These are phyloP conservation scores for Emergomyces pasteurianus DNA, from an alignment of 2,329 filamentous ascomycete species.

Conservation along the genomic window DNA sequence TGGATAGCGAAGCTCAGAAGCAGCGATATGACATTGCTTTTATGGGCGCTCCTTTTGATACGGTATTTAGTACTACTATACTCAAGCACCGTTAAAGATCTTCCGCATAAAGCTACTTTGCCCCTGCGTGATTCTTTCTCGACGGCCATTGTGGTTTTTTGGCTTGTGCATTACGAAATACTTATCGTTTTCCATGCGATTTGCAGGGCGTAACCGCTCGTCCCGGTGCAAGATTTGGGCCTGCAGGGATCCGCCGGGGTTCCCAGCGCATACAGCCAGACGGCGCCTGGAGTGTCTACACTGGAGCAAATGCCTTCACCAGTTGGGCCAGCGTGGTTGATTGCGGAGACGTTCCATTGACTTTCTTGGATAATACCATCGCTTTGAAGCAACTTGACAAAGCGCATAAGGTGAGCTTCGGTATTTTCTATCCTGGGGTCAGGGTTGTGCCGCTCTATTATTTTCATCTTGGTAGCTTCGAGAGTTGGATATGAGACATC, in stretches of 20 bases:
- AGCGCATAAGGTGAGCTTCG: conserved; percentile 57
- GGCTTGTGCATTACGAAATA: conserved; percentile 17
- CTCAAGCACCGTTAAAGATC: background rate
- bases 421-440: background rate
- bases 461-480: background rate
- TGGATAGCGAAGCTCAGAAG: conserved; percentile 37
- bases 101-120: background rate
- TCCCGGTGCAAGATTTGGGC: conserved; percentile 67
- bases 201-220: conserved; percentile 48
- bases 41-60: conserved; percentile 62
- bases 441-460: background rate
- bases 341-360: conserved; percentile 81
- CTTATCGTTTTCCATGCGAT: background rate
- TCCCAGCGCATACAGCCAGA: conserved; percentile 68
- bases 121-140: conserved; percentile 13
- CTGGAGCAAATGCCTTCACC: conserved; percentile 67
- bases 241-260: conserved; percentile 72
- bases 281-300: conserved; percentile 71
- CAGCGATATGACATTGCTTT: conserved; percentile 59
- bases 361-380: conserved; percentile 72
- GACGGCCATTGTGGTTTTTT: conserved; percentile 2
- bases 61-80: conserved; percentile 31
- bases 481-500: background rate
- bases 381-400: conserved; percentile 74
- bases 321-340: conserved; percentile 70